Evolutionary conservation across 345 rosid genomes (phyloP), one percentile per base, ranked within the genome.

Genomic region (Citrus hindsii): DNA sequence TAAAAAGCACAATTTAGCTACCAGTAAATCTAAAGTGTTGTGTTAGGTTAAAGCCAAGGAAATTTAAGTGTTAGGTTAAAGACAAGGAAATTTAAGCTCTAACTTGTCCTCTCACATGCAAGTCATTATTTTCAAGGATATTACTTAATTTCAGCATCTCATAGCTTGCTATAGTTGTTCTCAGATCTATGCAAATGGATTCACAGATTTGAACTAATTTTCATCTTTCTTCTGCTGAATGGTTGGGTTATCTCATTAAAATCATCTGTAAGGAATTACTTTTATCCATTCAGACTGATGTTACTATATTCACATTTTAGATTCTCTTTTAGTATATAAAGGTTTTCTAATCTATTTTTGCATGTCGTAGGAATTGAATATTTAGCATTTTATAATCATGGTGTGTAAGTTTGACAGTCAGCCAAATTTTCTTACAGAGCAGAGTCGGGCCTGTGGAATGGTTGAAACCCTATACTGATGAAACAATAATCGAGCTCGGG

Each of bases 381-480:
- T 59, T 7, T n/a, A 24, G 27, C 62, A 21, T 66, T 40, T 55
- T 28, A 75, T 56, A 35, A 25, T 60, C 53, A 40, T 78, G 35
- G 76, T 18, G 6, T 27, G 35, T 61, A 46, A 46, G 25, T 48
- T 76, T 84, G 75, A 81, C 53, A 25, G 77, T 83, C 77, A 22
- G 33, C 74, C 69, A 75, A 69, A 77, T 81, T 61, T 76, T 85
- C 65, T 73, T 83, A 80, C 97, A 94, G 99, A 96, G 98, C 87
- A 89, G 99, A 89, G 99, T 96, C 72, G 99, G 99, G 76, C 99
- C 99, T 5, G 98, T 96, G 86, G 99, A 96, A 81, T 96, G 99
- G 98, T 80, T 96, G 87, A 96, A 92, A 83, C 99, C 99, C n/a
- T 96, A 96, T 76, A 96, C 99, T 30, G 97, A 96, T 85, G 97